Evolutionary conservation across 306 rosid genomes (phyloP), one percentile per base, ranked within the genome.

Genomic region (Prinsepia uniflora): DNA sequence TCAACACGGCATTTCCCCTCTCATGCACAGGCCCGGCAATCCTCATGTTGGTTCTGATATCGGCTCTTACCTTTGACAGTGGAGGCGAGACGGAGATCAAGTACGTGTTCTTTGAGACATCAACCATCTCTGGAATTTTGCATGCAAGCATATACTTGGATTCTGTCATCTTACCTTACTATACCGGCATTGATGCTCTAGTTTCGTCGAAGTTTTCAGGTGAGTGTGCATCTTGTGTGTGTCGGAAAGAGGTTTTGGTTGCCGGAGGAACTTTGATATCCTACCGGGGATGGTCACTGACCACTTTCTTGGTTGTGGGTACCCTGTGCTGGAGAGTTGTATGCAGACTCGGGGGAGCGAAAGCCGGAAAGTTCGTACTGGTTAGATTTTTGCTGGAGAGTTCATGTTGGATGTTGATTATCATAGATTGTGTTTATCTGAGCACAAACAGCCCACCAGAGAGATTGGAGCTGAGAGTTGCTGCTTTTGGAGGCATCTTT

Each of bases 81-180:
- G 88, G 49, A 58, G 72, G 72, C 7, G 84, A 78, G 30, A 87
- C 81, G 48, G 92, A 86, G 67, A 17, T 85, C 50, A 82, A 87
- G 80, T 87, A 86, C 67, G 92, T 76, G 5, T 79, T 94, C 20
- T 84, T 86, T n/a, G 88, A 83, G 72, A 90, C 89, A 22, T 87
- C 98, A 6, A 89, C 96, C 11, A 75, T 87, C 24, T 94, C 95
- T 3, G 98, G 95, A n/a, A 83, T 94, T 75, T 63, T 94, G 50
- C 98, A 94, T 68, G 96, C 98, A 13, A 87, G 96, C 74, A 17
- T 94, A 46, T 89, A 87, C 68, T 78, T 90, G 61, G 97, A 94
- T 48, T 80, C 86, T 45, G 24, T 94, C 55, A 69, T 94, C 70
- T 40, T 94, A 48, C 98, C 98, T 44, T 94, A 89, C 47, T 90